Conservation (phyloP, 345 rosid genomes). For the Moricandia moricandioides region DNA sequence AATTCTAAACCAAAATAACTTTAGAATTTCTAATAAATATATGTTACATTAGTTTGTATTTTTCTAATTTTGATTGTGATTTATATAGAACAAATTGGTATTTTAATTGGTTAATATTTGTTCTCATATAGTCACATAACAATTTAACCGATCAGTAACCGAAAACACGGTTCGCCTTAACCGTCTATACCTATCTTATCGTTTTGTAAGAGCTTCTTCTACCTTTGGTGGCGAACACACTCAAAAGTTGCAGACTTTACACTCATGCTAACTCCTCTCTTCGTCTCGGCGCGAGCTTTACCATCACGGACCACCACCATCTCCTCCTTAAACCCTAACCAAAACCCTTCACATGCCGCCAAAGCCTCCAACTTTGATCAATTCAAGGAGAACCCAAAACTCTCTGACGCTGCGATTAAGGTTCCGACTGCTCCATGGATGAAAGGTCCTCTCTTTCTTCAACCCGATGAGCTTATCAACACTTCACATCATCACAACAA, state of each 20-base stretch:
- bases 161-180: neutral
- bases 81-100: too few species aligned
- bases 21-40: too few species aligned
- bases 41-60: too few species aligned
- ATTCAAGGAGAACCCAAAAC: constrained; percentile 1
- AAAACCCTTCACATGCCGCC: constrained; percentile 17
- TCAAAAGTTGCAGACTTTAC: constrained; percentile 3
- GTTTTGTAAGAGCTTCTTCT: neutral
- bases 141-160: neutral
- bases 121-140: too few species aligned
- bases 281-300: constrained; percentile 24
- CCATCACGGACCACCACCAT: constrained; percentile 17
- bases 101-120: too few species aligned
- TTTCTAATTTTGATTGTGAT: too few species aligned
- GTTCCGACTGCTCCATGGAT: constrained; percentile 77
- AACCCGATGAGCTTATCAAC: constrained; percentile 46
- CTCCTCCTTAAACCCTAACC: constrained; percentile 33
- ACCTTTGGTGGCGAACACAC: neutral
- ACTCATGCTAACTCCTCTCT: constrained; percentile 16
- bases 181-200: neutral
- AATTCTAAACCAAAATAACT: too few species aligned
- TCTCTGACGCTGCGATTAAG: constrained; percentile 22
- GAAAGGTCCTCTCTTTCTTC: constrained; percentile 54
- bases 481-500: constrained; percentile 27
- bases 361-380: constrained; percentile 17